phyloP scores from a whole-genome alignment of 2,329 filamentous ascomycete species.

The Fusarium nurragi region DNA sequence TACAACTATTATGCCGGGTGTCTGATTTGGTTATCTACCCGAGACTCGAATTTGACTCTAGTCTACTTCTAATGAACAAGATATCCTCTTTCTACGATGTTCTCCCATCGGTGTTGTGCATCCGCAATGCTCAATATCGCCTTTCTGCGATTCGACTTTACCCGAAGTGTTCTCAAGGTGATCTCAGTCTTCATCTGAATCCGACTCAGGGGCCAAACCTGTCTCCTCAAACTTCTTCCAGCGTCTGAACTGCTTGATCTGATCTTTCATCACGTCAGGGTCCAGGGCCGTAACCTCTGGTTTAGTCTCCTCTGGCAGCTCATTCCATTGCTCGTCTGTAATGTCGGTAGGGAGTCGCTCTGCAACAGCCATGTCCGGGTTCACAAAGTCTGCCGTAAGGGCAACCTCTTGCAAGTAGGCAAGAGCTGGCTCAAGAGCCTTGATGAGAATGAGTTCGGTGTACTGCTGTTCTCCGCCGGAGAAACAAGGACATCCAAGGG shows the following conservation, averaged over 20 bases:
- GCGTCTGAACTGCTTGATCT: slow-evolving; percentile 40
- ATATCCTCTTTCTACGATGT: slow-evolving; percentile 6
- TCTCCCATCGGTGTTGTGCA: neutral
- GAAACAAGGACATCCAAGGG: slow-evolving; percentile 72
- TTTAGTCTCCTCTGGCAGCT: slow-evolving; percentile 45
- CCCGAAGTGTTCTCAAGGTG: neutral
- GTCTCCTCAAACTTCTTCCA: slow-evolving; percentile 45
- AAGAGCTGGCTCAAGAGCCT: slow-evolving; percentile 63
- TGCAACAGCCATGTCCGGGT: slow-evolving; percentile 51
- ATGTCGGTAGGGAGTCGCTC: slow-evolving; percentile 34
- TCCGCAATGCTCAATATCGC: neutral
- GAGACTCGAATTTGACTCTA: slow-evolving; percentile 19
- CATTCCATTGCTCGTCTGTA: slow-evolving; percentile 46
- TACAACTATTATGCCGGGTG: slow-evolving; percentile 31
- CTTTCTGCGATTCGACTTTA: neutral
- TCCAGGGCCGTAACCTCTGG: slow-evolving; percentile 41
- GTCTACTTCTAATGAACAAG: slow-evolving; percentile 34
- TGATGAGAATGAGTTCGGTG: slow-evolving; percentile 70
- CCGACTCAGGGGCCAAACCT: slow-evolving; percentile 39
- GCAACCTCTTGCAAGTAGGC: slow-evolving; percentile 70
- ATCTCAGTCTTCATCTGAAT: slow-evolving; percentile 39
- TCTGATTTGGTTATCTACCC: slow-evolving; percentile 20
- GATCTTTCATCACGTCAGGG: slow-evolving; percentile 33
- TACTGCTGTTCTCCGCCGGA: slow-evolving; percentile 70
- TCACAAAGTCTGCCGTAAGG: slow-evolving; percentile 50